Percentiles rank a stretch among this genome's conserved stretches.
These are phyloP conservation scores for Acer negundo DNA, from an alignment of 345 rosid genomes.

Conservation along the genomic window DNA sequence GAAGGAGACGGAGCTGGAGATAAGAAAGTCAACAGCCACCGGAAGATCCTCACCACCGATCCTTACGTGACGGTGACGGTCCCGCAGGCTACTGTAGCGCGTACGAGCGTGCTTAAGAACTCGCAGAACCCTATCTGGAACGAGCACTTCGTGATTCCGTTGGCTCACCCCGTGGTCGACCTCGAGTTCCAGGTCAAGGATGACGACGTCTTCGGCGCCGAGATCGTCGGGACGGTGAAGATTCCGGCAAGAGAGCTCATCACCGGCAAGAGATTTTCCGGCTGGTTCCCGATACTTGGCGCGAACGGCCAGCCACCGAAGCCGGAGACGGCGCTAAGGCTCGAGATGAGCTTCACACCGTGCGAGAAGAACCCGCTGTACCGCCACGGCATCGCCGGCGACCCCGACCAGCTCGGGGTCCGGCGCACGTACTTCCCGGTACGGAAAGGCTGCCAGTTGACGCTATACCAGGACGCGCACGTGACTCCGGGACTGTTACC, in stretches of 20 bases:
- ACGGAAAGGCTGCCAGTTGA: constrained; percentile 66
- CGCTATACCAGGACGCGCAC: constrained; percentile 92
- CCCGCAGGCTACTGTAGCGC: constrained; percentile 87
- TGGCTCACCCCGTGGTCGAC: constrained; percentile 67
- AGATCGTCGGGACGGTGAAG: constrained; percentile 57
- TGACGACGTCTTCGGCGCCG: constrained; percentile 79
- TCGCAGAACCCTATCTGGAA: constrained; percentile 66
- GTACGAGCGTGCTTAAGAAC: constrained; percentile 78
- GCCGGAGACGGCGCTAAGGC: constrained; percentile 47
- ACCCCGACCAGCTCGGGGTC: constrained; percentile 63
- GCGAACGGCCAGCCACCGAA: constrained; percentile 54
- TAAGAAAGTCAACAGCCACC: constrained; percentile 29
- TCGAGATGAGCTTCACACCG: constrained; percentile 69
- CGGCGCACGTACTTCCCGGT: constrained; percentile 74
- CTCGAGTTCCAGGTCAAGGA: constrained; percentile 88
- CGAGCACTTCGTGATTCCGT: constrained; percentile 58
- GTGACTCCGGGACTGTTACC: constrained; percentile 48
- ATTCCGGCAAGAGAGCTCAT: constrained; percentile 51
- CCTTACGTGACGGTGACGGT: constrained; percentile 83
- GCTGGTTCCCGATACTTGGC: constrained; percentile 54
- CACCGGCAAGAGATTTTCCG: constrained; percentile 39
- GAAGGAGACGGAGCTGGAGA: not conserved
- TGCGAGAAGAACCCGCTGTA: constrained; percentile 57
- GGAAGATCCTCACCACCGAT: constrained; percentile 71
- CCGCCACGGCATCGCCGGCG: constrained; percentile 58